Evolutionary conservation across 306 rosid species (phyloP).

Genomic region (Purshia tridentata): DNA sequence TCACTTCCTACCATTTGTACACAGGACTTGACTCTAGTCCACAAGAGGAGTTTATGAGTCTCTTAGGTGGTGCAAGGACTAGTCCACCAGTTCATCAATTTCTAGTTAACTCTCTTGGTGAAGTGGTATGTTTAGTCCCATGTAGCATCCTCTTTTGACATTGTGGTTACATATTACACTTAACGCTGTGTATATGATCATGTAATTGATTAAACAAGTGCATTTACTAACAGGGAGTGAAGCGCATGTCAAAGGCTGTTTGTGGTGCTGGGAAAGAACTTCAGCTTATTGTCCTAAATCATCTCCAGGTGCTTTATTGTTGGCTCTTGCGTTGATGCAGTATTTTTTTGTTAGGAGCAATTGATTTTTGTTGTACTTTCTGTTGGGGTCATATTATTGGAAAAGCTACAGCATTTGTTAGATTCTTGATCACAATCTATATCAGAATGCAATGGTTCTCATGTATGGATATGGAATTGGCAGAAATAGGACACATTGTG

Average conservation of each 20-base stretch:
- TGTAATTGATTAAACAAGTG: slow-evolving; percentile 35
- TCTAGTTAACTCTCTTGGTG: slow-evolving; percentile 88
- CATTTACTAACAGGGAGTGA: slow-evolving; percentile 65
- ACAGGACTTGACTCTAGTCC: slow-evolving; percentile 80
- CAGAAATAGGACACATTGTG: neutral
- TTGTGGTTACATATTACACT: neutral
- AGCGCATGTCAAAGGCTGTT: slow-evolving; percentile 84
- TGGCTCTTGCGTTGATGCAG: slow-evolving; percentile 10
- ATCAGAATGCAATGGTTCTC: neutral
- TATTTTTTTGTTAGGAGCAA: slow-evolving; percentile 6
- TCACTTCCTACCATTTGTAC: slow-evolving; percentile 30
- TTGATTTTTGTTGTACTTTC: neutral
- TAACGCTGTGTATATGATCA: slow-evolving; percentile 9
- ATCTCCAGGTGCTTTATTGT: slow-evolving; percentile 71
- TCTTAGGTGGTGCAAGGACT: slow-evolving; percentile 95
- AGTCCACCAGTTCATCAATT: slow-evolving; percentile 92
- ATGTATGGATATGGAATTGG: neutral
- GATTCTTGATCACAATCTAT: neutral
- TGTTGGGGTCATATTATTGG: neutral
- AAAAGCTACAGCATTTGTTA: neutral
- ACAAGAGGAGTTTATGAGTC: slow-evolving; percentile 91
- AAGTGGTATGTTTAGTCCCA: slow-evolving; percentile 57
- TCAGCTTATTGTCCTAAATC: slow-evolving; percentile 82
- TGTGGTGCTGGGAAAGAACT: slow-evolving; percentile 92
- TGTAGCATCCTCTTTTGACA: slow-evolving; percentile 28